These are phyloP conservation scores for Candida broadrunensis DNA, from an alignment of 805 yeast species.

Conservation along the genomic window DNA sequence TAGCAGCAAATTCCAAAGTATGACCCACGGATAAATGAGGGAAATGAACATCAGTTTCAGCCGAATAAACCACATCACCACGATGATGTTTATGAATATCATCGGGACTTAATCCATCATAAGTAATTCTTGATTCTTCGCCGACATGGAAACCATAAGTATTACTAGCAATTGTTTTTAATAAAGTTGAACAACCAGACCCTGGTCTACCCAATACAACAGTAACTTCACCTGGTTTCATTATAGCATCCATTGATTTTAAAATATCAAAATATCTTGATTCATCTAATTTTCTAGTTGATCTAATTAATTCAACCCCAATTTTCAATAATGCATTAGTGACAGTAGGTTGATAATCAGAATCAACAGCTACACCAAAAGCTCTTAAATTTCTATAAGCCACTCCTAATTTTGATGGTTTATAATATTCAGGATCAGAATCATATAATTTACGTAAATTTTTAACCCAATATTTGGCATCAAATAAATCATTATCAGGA, in stretches of 20 bases:
- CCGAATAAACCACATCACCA: constrained; percentile 42
- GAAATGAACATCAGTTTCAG: constrained; percentile 57
- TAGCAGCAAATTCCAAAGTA: constrained; percentile 54
- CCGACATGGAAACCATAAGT: constrained; percentile 38
- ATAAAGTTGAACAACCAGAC: constrained; percentile 39
- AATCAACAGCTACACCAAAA: constrained; percentile 63
- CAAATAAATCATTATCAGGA: constrained; percentile 58
- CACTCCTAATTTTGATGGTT: constrained; percentile 58
- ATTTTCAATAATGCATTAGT: constrained; percentile 36
- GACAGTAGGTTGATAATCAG: constrained; percentile 64
- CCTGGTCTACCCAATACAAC: constrained; percentile 43
- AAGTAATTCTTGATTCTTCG: constrained; percentile 26
- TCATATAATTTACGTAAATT: constrained; percentile 53
- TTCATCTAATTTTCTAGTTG: constrained; percentile 17
- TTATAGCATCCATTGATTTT: constrained; percentile 33
- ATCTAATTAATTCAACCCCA: constrained; percentile 13
- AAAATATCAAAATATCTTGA: constrained; percentile 28
- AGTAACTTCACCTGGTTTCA: constrained; percentile 38
- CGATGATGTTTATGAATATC: constrained; percentile 28
- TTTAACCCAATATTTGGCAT: constrained; percentile 65
- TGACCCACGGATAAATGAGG: constrained; percentile 56
- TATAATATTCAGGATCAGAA: constrained; percentile 60
- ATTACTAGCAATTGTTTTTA: constrained; percentile 35
- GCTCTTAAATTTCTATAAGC: constrained; percentile 59
- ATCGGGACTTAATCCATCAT: constrained; percentile 30